Evolutionary conservation across 768 basidiomycete species (phyloP).

Genomic region (Fomitopsis pulvina): DNA sequence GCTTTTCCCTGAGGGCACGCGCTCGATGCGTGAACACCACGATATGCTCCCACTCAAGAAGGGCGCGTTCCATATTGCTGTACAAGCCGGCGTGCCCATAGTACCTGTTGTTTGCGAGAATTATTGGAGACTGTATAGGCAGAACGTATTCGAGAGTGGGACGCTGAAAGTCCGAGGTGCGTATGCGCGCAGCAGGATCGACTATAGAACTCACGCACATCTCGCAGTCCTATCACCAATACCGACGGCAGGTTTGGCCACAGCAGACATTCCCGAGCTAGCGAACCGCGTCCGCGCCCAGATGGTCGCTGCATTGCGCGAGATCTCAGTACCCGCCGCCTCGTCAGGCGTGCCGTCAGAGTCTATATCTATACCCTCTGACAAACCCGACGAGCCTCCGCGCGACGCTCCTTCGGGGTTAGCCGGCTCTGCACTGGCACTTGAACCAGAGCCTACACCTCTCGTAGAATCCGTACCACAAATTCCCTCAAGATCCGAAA

Average conservation of each 20-base stretch:
- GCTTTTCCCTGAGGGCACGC: slow-evolving; percentile 97
- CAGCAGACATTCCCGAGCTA: slow-evolving; percentile 65
- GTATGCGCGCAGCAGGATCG: slow-evolving; percentile 14
- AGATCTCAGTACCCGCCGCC: slow-evolving; percentile 60
- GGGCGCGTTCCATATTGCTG: slow-evolving; percentile 94
- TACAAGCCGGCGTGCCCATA: slow-evolving; percentile 86
- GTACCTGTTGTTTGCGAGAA: slow-evolving; percentile 91
- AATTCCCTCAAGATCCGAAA: slow-evolving; percentile 16
- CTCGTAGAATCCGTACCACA: slow-evolving; percentile 1
- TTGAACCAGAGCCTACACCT: slow-evolving; percentile 4
- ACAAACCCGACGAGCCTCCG: not conserved
- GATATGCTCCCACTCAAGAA: slow-evolving; percentile 90
- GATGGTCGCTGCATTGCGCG: slow-evolving; percentile 74
- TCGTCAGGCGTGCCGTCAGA: slow-evolving; percentile 15
- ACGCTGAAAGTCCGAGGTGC: slow-evolving; percentile 76
- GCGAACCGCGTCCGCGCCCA: slow-evolving; percentile 58
- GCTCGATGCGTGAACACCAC: slow-evolving; percentile 58
- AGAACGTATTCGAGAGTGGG: slow-evolving; percentile 70
- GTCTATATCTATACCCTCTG: slow-evolving; percentile 4
- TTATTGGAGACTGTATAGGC: slow-evolving; percentile 82
- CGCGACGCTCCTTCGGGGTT: not conserved
- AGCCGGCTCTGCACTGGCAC: slow-evolving; percentile 1
- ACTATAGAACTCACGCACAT: not conserved
- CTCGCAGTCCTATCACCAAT: slow-evolving; percentile 84
- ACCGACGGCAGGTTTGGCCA: slow-evolving; percentile 62